Base-by-base conservation (phyloP, 495 filamentous ascomycete genomes). In the Pseudevernia furfuracea region DNA sequence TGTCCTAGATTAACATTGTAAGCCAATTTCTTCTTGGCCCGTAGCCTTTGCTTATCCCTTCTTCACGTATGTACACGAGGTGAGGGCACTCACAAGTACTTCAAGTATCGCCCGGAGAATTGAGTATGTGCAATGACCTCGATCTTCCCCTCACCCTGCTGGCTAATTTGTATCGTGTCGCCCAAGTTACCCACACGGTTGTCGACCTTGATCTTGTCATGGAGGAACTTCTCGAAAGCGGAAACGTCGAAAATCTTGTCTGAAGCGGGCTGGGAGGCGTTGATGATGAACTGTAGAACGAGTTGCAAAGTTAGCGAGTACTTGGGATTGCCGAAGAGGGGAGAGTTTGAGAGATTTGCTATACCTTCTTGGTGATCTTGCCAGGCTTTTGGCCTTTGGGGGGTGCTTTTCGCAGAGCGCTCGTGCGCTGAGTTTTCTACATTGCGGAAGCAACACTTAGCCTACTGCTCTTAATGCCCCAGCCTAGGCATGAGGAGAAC, bases 161-260 rank as follows among this genome's bases (percentile, higher is more conserved):
- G 89, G 72, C 85, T 87, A 85, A 98, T 97, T 74, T 84, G 80
- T 74, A 98, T 87, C 73, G 80, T 85, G 76, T 98, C 95, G 74
- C 95, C 94, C 72, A 98, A 90, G 87, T 98, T 97, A 68, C 92
- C 92, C 72, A 91, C 89, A 74, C 92, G 92, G 84, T 91, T 91
- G 63, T 97, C 95, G 73, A 97, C 91, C 88, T 98, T 98, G 87
- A 98, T 96, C 80, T 89, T 91, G 81, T 98, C 95, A 82, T 96
- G 92, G 61, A 98, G 89, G 89, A 98, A 83, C 86, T 97, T 97
- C 85, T 97, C 92, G 81, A 97, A 98, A 71, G 93, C 92, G 69
- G 88, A 86, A 77, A 96, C 87, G 77, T 98, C 92, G 89, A 98
- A 98, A 85, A 98, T 98, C 87, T 97, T 97, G 86, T 98, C 95